A percentile compares a stretch with the other conserved stretches of the same genome.
Evolutionary conservation across 345 rosid species (phyloP).

Genomic region (Firmiana major): DNA sequence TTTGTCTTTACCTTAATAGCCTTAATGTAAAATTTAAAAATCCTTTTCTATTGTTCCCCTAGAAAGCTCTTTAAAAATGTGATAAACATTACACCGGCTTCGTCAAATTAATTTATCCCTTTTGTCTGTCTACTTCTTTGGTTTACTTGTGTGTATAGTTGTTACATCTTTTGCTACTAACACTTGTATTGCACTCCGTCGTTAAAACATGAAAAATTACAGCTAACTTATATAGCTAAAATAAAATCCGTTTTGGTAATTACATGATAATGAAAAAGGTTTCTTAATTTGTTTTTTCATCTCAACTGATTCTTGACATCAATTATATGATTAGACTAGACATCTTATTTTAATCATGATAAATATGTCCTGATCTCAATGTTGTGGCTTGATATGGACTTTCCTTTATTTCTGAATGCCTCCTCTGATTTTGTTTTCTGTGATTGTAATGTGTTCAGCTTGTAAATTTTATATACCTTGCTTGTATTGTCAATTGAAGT

Average conservation of each 20-base stretch:
- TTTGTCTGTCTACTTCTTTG: background rate
- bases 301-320: background rate
- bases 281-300: background rate
- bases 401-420: background rate
- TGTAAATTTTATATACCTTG: background rate
- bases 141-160: background rate
- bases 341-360: background rate
- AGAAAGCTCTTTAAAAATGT: background rate
- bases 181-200: background rate
- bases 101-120: background rate
- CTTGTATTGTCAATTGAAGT: background rate
- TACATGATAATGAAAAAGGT: background rate
- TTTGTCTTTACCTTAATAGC: slow-evolving; percentile 25
- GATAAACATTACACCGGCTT: background rate
- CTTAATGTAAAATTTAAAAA: background rate
- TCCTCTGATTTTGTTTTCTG: slow-evolving; percentile 1
- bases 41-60: background rate
- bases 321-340: background rate
- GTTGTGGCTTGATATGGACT: background rate
- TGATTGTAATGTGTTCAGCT: background rate
- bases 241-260: background rate
- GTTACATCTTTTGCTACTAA: background rate
- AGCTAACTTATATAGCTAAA: background rate
- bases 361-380: background rate
- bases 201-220: background rate